Evolutionary conservation across 2,329 filamentous ascomycete species (phyloP), one percentile per base, ranked within the genome.

Genomic region (Aspergillus sp.): DNA sequence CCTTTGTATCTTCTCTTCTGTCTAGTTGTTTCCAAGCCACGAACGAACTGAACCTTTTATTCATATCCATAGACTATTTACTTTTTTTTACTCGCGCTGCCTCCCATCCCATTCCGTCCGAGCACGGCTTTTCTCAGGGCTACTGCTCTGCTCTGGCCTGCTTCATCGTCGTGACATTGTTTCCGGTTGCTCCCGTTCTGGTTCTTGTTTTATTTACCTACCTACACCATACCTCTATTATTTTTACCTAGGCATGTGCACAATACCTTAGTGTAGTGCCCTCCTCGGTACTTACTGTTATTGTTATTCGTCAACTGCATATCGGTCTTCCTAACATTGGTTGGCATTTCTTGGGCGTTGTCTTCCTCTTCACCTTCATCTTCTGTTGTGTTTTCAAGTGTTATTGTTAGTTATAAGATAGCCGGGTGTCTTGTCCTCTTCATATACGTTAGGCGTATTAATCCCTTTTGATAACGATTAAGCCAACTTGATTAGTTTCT

Each of bases 281-380:
- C 11, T 9, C 41, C 27, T 21, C 6, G 50, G 27, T 46, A 11
- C 44, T 46, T 21, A 27, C 33, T 27, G 33, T 35, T 17, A 14
- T 33, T 44, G 24, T 52, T 43, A 24, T 44, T 46, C 27, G 40
- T 53, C 51, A 46, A 43, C 50, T 60, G 62, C 62, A 64, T 52
- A 52, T 52, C 37, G 48, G 48, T 59, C 45, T 56, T 50, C 52
- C 41, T 51, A 45, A 55, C 55, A 55, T 62, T 55, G 60, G 50
- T 57, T 46, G 60, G 62, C 53, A 60, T 64, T 62, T 40, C n/a
- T 40, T 37, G 62, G 62, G 24, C 52, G 53, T 41, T 31, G 52
- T 39, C 37, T 53, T n/a, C 31, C 44, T 9, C n/a, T 41, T 58
- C 11, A 35, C 35, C 23, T 55, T 9, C 21, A 45, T 58, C 11